These are phyloP conservation scores for Xylariaceae sp. DNA, from an alignment of 2,329 filamentous ascomycete genomes.

Conservation along the genomic window DNA sequence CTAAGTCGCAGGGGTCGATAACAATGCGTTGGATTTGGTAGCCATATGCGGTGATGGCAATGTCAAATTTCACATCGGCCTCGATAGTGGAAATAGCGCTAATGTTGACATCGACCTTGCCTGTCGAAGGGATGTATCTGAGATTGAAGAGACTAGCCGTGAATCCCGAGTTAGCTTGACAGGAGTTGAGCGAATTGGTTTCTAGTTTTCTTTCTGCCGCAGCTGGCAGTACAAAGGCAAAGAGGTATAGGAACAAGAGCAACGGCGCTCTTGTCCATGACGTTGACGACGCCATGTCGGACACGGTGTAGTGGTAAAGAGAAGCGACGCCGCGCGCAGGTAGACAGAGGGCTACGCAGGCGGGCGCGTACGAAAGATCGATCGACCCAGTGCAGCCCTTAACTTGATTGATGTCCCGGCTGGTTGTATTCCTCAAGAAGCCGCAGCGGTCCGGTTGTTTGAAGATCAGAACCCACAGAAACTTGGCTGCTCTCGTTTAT, in stretches of 20 bases:
- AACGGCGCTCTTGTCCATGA: slow-evolving; percentile 19
- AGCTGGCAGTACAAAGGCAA: slow-evolving; percentile 33
- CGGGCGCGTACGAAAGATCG: background rate
- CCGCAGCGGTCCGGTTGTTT: background rate
- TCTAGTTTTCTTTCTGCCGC: slow-evolving; percentile 35
- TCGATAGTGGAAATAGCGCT: slow-evolving; percentile 75
- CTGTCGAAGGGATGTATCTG: slow-evolving; percentile 69
- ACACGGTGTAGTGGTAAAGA: background rate
- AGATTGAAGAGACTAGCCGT: slow-evolving; percentile 82
- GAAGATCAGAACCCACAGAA: no score
- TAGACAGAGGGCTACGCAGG: slow-evolving; percentile 9
- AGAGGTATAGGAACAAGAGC: slow-evolving; percentile 27
- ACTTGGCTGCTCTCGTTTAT: no score
- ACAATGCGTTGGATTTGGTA: slow-evolving; percentile 65
- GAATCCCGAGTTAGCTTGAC: slow-evolving; percentile 78
- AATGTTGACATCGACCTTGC: slow-evolving; percentile 69
- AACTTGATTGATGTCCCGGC: background rate
- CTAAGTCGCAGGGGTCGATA: slow-evolving; percentile 71
- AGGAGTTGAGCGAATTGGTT: slow-evolving; percentile 71
- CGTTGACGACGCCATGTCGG: slow-evolving; percentile 16
- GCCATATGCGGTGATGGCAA: slow-evolving; percentile 76
- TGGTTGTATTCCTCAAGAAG: background rate
- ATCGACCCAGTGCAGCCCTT: background rate
- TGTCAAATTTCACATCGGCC: slow-evolving; percentile 73
- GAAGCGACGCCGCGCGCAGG: slow-evolving; percentile 1